phyloP scores from a whole-genome alignment of 805 yeast species.

The Scheffersomyces lignosus region DNA sequence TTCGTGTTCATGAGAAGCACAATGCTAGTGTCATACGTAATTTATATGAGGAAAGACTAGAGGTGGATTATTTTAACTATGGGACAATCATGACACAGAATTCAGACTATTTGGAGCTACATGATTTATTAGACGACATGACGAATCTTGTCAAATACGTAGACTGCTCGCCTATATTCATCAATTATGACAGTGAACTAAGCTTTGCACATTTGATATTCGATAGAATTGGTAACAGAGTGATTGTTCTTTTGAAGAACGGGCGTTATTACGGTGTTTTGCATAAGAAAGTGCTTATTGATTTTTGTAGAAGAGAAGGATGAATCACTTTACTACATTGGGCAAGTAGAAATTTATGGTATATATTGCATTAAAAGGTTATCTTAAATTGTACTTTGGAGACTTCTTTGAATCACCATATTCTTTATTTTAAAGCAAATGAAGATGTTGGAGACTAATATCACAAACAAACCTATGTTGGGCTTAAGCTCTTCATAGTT shows the following conservation, averaged over 20 bases:
- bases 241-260: slow-evolving; percentile 43
- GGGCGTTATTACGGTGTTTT: slow-evolving; percentile 52
- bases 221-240: slow-evolving; percentile 52
- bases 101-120: slow-evolving; percentile 9
- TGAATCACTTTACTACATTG: background rate
- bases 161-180: slow-evolving; percentile 47
- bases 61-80: slow-evolving; percentile 26
- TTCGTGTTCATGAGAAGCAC: slow-evolving; percentile 1
- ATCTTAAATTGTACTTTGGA: no score
- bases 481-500: background rate
- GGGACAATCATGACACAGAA: slow-evolving; percentile 11
- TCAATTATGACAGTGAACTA: slow-evolving; percentile 49
- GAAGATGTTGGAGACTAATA: background rate
- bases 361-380: no score
- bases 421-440: background rate
- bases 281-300: slow-evolving; percentile 55
- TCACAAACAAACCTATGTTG: background rate
- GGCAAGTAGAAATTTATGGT: background rate
- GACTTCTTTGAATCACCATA: no score
- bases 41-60: background rate
- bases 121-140: slow-evolving; percentile 20
- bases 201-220: slow-evolving; percentile 52
- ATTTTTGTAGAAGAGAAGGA: slow-evolving; percentile 28
- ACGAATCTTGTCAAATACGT: slow-evolving; percentile 43
- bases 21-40: slow-evolving; percentile 2